These are phyloP conservation scores for Choiromyces venosus DNA, from an alignment of 495 filamentous ascomycete genomes.

Conservation along the genomic window DNA sequence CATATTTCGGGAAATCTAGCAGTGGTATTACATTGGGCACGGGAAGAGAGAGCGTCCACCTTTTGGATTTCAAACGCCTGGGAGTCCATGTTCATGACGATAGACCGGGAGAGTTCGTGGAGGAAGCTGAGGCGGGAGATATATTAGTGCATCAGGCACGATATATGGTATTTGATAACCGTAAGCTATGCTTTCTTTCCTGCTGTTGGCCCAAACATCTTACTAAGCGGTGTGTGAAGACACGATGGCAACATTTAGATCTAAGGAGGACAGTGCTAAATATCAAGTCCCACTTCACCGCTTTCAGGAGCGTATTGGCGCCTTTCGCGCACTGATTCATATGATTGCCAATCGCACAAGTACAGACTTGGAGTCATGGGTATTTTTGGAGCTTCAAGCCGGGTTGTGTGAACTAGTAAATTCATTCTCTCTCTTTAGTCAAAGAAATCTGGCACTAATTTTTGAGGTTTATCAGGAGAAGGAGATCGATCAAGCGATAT, in stretches of 20 bases:
- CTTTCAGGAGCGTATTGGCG: no score
- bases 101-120: background rate
- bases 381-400: background rate
- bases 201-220: background rate
- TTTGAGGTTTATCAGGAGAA: background rate
- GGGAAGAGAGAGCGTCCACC: background rate
- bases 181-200: background rate
- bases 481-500: background rate
- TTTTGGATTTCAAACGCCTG: background rate
- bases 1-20: background rate
- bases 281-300: no score
- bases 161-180: no score
- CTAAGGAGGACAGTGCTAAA: no score
- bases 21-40: background rate
- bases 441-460: background rate
- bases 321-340: no score
- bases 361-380: background rate
- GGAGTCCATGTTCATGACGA: background rate
- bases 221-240: background rate
- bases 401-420: background rate
- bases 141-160: background rate
- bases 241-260: no score
- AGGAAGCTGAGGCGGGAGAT: background rate
- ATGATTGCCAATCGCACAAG: no score
- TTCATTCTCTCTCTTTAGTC: background rate